Base-by-base conservation (phyloP, 176 grass and related monocot genomes). In the Juncus effusus region DNA sequence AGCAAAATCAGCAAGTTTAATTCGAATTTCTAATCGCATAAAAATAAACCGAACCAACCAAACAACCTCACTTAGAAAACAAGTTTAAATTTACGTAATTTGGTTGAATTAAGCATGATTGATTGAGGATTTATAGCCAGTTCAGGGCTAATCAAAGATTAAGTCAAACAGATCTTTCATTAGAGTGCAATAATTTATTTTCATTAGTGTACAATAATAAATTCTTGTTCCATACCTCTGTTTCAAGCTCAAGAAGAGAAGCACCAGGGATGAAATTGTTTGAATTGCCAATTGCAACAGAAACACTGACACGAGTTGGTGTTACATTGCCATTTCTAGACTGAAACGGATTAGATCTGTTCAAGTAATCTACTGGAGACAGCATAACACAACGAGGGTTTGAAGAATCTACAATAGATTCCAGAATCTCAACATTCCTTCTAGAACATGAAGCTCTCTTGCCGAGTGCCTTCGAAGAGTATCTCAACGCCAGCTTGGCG, bases 171-270 rank as follows among this genome's bases (percentile, higher is more conserved):
- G n/a, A n/a, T n/a, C n/a, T n/a, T n/a, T n/a, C n/a, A n/a, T n/a
- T n/a, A n/a, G n/a, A n/a, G n/a, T n/a, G n/a, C n/a, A n/a, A n/a
- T n/a, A n/a, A n/a, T n/a, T n/a, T n/a, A n/a, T n/a, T n/a, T n/a
- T n/a, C n/a, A 36, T 77, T 58, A 0, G 0, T 36, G 42, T 61
- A 40, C 2, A 56, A 55, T 62, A 79, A 35, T n/a, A 45, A 40
- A 68, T 4, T n/a, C n/a, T n/a, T 45, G 7, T 45, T 53, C 5
- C n/a, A 56, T 78, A 90, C 90, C 85, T 94, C 88, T 64, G 76
- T 85, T 75, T 94, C 90, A 67, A 94, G 85, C 37, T 94, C 84
- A 76, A 86, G 81, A 72, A 89, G 85, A 68, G 90, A 94, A 9
- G 88, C 76, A 56, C 90, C 90, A 63, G 78, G 58, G 71, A 81